Base-by-base conservation (phyloP, 805 yeast genomes). In the Starmerella stigmatis region DNA sequence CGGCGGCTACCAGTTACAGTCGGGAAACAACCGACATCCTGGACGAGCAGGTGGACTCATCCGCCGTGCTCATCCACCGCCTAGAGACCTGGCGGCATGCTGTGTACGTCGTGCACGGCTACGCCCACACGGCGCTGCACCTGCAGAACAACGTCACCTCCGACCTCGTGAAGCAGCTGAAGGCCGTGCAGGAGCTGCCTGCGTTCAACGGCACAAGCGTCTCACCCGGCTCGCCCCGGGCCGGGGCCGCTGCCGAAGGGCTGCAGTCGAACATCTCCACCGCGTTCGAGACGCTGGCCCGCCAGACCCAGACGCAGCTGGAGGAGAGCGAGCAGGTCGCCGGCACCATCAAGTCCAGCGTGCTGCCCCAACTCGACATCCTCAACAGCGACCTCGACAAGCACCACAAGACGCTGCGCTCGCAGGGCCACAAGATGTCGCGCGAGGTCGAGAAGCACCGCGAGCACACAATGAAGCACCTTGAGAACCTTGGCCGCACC, bases 311-410 rank as follows among this genome's bases (percentile, higher is more conserved):
- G 22, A 48, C 46, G 8, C 52, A 67, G 21, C 51, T 62, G 45
- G 59, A 57, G 32, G 59, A 64, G 34, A 60, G 70, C 11, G 50
- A 47, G 8, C 68, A 68, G 40, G 58, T 64, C 19, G 74, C 51
- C n/a, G 38, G 69, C 48, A 53, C 53, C 32, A 56, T 66, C 43
- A 57, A 72, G 49, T 62, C 59, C 49, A 40, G 56, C 12, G 61
- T 71, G 9, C 42, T 69, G 7, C 76, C 77, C 7, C 70, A 64
- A 39, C 58, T 74, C 43, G 72, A 67, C 41, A 61, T 62, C n/a
- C 57, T 71, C 19, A 51, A 55, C 25, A 57, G 58, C 15, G 74
- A 71, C 43, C 54, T 74, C 31, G 63, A 62, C 26, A 58, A 65
- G 50, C 73, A 69, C 56, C 60, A 61, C 57, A 71, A 70, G 57